Base-by-base conservation (phyloP, 2,329 filamentous ascomycete genomes). In the Diaporthe longicolla region DNA sequence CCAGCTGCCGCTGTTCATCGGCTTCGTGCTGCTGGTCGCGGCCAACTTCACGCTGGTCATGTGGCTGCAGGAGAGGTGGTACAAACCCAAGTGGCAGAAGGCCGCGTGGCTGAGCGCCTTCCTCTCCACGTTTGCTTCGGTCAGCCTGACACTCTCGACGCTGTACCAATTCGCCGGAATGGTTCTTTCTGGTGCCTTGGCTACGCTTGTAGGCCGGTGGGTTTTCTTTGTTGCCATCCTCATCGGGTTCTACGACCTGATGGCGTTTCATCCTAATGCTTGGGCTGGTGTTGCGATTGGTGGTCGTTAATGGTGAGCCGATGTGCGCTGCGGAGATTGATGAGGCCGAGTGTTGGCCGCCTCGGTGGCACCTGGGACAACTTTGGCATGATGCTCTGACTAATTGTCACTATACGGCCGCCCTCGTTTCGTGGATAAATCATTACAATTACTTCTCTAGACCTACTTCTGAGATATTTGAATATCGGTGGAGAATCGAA, bases 251-350 rank as follows among this genome's bases (percentile, higher is more conserved):
- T 68, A 68, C 29, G 63, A 68, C 35, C 48, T 68, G 2, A 68
- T 68, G 63, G 63, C 63, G 63, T 68, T 68, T 68, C 63, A 68
- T 68, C 63, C 63, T 54, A 68, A 68, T 68, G 24, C 63, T 54
- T 68, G 63, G 63, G 63, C 63, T 9, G 63, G 63, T 68, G 13
- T 68, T 68, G n/a, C 63, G n/a, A 68, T 68, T 40, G 63, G 63
- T 29, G 32, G 48, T 26, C 48, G 48, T 4, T 24, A 54, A 40
- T 68, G 13, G 32, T 1, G 1, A 29, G 63, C 45, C 26, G 29
- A 26, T 8, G n/a, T 19, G 19, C 32, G n/a, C 21, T 54, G 48
- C 13, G 37, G 48, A 37, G 10, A 26, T 9, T 19, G 45, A 9
- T 5, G 1, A 15, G 10, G 40, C 29, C 26, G 19, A 15, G 26